A percentile compares a stretch with the other conserved stretches of the same genome.
These are phyloP conservation scores for Pestalotiopsis sp. DNA, from an alignment of 2,329 filamentous ascomycete species.

Conservation along the genomic window DNA sequence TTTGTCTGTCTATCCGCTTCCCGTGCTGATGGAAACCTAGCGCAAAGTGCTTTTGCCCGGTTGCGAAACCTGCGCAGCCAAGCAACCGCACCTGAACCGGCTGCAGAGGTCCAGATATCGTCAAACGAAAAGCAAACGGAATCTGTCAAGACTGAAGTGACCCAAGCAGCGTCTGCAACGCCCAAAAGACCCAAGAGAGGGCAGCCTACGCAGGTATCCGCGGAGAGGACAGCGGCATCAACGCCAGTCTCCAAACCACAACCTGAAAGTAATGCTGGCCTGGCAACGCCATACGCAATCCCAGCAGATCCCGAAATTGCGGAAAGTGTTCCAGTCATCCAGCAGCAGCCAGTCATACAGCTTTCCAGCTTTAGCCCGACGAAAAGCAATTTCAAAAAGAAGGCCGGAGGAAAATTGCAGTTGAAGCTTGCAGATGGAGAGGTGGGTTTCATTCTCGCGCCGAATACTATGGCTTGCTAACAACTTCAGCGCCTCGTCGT, in stretches of 20 bases:
- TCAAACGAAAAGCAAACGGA: background rate
- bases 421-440: constrained; percentile 31
- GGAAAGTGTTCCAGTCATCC: constrained; percentile 13
- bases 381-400: constrained; percentile 26
- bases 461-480: constrained; percentile 19
- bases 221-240: background rate
- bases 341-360: constrained; percentile 19
- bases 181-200: constrained; percentile 22
- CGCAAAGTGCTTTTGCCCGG: constrained; percentile 48
- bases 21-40: constrained; percentile 25
- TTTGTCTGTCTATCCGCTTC: background rate
- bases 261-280: background rate
- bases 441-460: constrained; percentile 21
- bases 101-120: background rate
- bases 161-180: background rate
- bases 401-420: constrained; percentile 23
- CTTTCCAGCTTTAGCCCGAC: constrained; percentile 32
- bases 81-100: constrained; percentile 5
- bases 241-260: background rate
- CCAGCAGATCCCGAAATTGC: background rate
- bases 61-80: constrained; percentile 32
- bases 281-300: background rate
- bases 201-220: background rate
- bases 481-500: constrained; percentile 58
- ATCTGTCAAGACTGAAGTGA: background rate